These are phyloP conservation scores for Pleurotus tuber-regium DNA, from an alignment of 768 basidiomycete species.

Conservation along the genomic window DNA sequence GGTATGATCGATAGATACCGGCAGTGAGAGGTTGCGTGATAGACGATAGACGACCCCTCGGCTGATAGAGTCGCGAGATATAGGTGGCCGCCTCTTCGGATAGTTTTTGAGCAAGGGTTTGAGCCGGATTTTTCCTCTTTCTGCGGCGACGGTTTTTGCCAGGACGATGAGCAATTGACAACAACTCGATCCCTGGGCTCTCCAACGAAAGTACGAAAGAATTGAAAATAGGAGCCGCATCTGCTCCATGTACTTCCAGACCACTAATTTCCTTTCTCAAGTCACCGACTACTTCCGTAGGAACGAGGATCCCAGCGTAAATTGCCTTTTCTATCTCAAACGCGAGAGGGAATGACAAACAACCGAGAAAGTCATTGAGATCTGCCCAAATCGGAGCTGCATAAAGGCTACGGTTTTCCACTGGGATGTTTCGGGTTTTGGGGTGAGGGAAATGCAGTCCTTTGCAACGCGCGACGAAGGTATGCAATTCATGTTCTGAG, in stretches of 20 bases:
- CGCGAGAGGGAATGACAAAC: slow-evolving; percentile 30
- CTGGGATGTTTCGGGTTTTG: slow-evolving; percentile 11
- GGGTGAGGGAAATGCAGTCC: slow-evolving; percentile 18
- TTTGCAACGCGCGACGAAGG: slow-evolving; percentile 23
- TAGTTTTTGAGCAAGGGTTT: slow-evolving; percentile 14
- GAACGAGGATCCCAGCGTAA: slow-evolving; percentile 23
- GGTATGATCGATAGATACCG: slow-evolving; percentile 27
- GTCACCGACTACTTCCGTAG: slow-evolving; percentile 15
- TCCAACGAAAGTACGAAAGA: slow-evolving; percentile 4
- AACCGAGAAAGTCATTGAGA: slow-evolving; percentile 22
- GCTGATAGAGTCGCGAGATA: slow-evolving; percentile 9
- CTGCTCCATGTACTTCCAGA: slow-evolving; percentile 15
- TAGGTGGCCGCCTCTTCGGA: slow-evolving; percentile 12
- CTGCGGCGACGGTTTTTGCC: neutral
- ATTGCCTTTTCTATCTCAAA: slow-evolving; percentile 38
- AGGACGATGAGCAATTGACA: slow-evolving; percentile 3
- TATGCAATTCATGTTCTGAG: slow-evolving; percentile 20
- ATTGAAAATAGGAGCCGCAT: slow-evolving; percentile 4
- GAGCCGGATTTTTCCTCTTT: neutral
- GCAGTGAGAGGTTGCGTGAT: slow-evolving; percentile 2
- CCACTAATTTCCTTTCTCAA: slow-evolving; percentile 18
- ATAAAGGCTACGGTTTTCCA: slow-evolving; percentile 19
- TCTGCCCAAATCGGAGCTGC: slow-evolving; percentile 1
- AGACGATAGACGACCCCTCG: slow-evolving; percentile 11
- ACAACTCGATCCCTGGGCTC: neutral